These are phyloP conservation scores for Veloboletus limbatus DNA, from an alignment of 1,284 basidiomycete species.

Conservation along the genomic window DNA sequence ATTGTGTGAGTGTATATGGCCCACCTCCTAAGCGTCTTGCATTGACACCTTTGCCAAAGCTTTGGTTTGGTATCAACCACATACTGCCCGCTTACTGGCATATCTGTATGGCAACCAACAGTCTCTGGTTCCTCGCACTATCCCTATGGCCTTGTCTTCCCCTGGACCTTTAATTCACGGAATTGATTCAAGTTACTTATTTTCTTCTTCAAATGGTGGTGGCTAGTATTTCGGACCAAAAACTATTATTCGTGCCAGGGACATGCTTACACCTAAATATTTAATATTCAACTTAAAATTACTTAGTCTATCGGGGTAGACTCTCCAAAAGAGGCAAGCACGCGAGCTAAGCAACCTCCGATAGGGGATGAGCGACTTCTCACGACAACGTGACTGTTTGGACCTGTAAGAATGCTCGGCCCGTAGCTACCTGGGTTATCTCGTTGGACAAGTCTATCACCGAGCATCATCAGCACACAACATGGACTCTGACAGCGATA, in stretches of 20 bases:
- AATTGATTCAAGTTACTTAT: not conserved
- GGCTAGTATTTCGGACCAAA: not conserved
- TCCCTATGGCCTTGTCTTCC: not conserved
- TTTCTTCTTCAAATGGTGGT: not conserved
- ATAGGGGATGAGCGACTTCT: no score
- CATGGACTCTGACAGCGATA: no score
- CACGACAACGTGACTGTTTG: no score
- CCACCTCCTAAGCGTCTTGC: not conserved
- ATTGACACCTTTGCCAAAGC: conserved; percentile 12
- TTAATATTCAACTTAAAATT: not conserved
- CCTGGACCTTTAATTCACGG: not conserved
- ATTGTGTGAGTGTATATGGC: conserved; percentile 21
- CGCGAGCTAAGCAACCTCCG: no score
- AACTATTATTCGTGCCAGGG: not conserved
- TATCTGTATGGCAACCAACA: conserved; percentile 1
- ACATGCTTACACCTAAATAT: not conserved
- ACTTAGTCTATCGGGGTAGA: not conserved
- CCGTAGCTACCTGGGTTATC: no score
- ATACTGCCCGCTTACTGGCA: conserved; percentile 25
- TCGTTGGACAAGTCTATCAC: no score
- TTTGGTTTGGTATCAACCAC: conserved; percentile 26
- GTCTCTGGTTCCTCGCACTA: not conserved
- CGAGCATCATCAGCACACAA: no score
- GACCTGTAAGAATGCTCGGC: no score
- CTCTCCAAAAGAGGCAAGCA: no score